Percentiles rank a stretch among this genome's conserved stretches.
phyloP scores from a whole-genome alignment of 2,329 filamentous ascomycete species.

The Hypoxylon sp. region DNA sequence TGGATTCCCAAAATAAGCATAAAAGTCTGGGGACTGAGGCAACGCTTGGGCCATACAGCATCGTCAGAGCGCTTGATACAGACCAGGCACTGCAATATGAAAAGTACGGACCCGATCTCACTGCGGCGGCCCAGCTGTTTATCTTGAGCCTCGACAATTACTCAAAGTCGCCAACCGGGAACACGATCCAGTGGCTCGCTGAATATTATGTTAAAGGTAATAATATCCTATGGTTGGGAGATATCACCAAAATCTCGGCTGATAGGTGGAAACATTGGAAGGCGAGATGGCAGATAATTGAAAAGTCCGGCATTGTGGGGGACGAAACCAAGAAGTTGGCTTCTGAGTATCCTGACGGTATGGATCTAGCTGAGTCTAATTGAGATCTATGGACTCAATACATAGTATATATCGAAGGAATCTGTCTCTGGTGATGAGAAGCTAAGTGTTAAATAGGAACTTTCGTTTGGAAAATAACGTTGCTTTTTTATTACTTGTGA shows the following conservation, averaged over 20 bases:
- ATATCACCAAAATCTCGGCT: background rate
- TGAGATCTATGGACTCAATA: background rate
- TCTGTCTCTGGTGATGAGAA: too few species aligned
- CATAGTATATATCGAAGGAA: too few species aligned
- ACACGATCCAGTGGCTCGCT: background rate
- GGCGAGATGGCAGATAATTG: background rate
- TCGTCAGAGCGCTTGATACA: background rate
- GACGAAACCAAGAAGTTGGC: background rate
- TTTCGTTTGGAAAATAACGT: too few species aligned
- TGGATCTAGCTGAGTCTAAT: background rate
- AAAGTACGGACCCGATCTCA: background rate
- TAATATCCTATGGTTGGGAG: background rate
- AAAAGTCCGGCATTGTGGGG: background rate
- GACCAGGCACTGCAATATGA: constrained; percentile 1
- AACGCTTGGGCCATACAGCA: background rate
- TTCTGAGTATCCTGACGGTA: background rate
- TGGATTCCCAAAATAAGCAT: constrained; percentile 2
- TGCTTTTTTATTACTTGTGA: too few species aligned
- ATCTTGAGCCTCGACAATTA: background rate
- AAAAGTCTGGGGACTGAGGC: background rate
- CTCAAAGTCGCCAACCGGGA: background rate
- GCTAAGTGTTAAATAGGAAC: too few species aligned
- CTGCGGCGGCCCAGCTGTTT: background rate
- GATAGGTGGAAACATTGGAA: constrained; percentile 3
- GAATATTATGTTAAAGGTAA: background rate